Conservation (phyloP, 306 rosid species). For the Vigna unguiculata region DNA sequence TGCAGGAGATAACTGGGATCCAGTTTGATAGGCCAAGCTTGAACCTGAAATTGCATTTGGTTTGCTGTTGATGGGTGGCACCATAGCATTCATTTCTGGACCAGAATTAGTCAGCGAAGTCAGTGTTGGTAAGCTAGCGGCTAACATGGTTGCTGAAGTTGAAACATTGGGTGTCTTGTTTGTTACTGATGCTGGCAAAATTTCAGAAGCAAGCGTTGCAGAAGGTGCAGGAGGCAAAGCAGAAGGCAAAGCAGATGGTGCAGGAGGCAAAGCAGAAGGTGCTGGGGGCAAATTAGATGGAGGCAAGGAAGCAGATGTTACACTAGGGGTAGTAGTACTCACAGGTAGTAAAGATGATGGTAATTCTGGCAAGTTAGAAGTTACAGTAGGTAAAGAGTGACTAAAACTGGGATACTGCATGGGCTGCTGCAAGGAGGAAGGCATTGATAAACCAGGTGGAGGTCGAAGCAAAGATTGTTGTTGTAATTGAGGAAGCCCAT, state of each 20-base stretch:
- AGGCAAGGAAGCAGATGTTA: slow-evolving; percentile 49
- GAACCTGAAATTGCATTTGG: slow-evolving; percentile 60
- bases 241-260: slow-evolving; percentile 44
- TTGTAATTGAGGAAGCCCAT: slow-evolving; percentile 83
- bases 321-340: slow-evolving; percentile 53
- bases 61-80: slow-evolving; percentile 59
- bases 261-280: slow-evolving; percentile 41
- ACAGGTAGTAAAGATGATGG: slow-evolving; percentile 62
- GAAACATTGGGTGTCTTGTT: slow-evolving; percentile 58
- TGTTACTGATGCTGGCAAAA: slow-evolving; percentile 54
- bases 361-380: slow-evolving; percentile 68
- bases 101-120: slow-evolving; percentile 57
- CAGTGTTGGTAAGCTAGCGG: slow-evolving; percentile 55
- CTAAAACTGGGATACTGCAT: slow-evolving; percentile 76
- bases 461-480: slow-evolving; percentile 87
- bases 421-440: slow-evolving; percentile 84
- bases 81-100: slow-evolving; percentile 53
- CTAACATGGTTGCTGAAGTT: slow-evolving; percentile 43
- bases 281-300: background rate
- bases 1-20: slow-evolving; percentile 60
- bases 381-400: slow-evolving; percentile 62
- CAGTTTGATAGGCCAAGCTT: slow-evolving; percentile 59
- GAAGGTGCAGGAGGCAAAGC: slow-evolving; percentile 45
- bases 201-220: slow-evolving; percentile 61
- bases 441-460: slow-evolving; percentile 86